Percentiles rank a stretch among this genome's conserved stretches.
These are phyloP conservation scores for Didymella glomerata DNA, from an alignment of 2,329 filamentous ascomycete species.

Conservation along the genomic window DNA sequence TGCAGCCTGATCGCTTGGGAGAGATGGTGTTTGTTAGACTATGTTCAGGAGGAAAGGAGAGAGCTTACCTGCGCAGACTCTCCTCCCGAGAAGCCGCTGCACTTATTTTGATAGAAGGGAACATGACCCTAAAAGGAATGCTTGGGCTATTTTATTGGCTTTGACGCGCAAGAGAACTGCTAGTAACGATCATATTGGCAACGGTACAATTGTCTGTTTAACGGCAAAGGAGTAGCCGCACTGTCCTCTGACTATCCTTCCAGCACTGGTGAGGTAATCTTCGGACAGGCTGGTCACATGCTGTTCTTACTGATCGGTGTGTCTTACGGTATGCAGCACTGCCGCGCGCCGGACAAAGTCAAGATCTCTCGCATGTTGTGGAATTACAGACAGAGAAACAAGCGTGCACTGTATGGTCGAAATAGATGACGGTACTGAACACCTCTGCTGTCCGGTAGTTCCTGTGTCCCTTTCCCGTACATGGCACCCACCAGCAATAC, in stretches of 20 bases:
- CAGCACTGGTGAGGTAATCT: neutral
- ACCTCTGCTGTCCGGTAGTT: neutral
- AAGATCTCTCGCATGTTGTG: neutral
- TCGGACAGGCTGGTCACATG: neutral
- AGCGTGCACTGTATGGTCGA: neutral
- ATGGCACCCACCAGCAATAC: neutral
- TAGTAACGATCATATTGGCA: neutral
- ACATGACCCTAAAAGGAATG: neutral
- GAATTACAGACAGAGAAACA: neutral
- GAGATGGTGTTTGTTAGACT: neutral
- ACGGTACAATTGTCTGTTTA: neutral
- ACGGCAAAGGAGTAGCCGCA: neutral
- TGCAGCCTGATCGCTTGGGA: neutral
- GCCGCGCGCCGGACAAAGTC: neutral
- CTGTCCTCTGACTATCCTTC: neutral
- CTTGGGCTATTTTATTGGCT: neutral
- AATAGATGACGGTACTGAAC: neutral
- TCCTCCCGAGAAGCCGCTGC: neutral
- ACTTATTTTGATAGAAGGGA: neutral
- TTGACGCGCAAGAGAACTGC: neutral
- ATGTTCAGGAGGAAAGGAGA: too few relatives aligned
- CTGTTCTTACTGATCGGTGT: constrained; percentile 1
- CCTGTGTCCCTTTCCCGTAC: neutral
- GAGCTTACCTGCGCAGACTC: neutral
- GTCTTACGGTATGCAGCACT: neutral